These are phyloP conservation scores for Saturnispora galanensis DNA, from an alignment of 805 yeast genomes.

Conservation along the genomic window DNA sequence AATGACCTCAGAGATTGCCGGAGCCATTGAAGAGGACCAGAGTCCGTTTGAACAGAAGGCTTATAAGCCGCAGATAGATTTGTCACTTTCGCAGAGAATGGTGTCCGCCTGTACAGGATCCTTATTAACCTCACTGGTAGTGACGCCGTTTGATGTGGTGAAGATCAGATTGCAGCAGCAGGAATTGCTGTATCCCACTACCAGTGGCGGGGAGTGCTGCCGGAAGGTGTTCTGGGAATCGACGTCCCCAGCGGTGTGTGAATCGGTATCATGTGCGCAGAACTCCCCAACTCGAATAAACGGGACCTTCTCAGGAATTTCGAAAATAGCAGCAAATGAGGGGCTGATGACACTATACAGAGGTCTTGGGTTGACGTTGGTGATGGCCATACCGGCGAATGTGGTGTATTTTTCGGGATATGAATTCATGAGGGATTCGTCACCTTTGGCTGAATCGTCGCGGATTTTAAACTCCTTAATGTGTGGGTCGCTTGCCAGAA, in stretches of 20 bases:
- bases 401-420: conserved; percentile 92
- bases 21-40: conserved; percentile 29
- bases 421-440: conserved; percentile 71
- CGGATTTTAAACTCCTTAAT: conserved; percentile 56
- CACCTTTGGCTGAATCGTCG: conserved; percentile 36
- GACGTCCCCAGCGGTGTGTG: conserved; percentile 22
- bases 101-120: conserved; percentile 73
- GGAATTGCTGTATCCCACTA: conserved; percentile 39
- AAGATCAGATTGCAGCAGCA: conserved; percentile 73
- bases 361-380: conserved; percentile 70
- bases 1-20: conserved; percentile 32
- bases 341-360: conserved; percentile 79
- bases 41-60: conserved; percentile 8
- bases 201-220: conserved; percentile 26
- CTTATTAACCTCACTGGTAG: conserved; percentile 56
- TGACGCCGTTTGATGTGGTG: conserved; percentile 77
- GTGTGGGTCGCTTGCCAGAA: conserved; percentile 80
- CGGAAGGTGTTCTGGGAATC: conserved; percentile 29
- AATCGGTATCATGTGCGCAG: conserved; percentile 32
- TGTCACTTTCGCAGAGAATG: conserved; percentile 55
- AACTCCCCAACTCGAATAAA: conserved; percentile 30
- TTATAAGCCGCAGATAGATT: conserved; percentile 19
- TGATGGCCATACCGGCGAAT: conserved; percentile 90
- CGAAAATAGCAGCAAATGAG: conserved; percentile 56
- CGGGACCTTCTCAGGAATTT: conserved; percentile 70